Conservation (phyloP, 164 flowering plant genomes). For the Vitis vinifera region DNA sequence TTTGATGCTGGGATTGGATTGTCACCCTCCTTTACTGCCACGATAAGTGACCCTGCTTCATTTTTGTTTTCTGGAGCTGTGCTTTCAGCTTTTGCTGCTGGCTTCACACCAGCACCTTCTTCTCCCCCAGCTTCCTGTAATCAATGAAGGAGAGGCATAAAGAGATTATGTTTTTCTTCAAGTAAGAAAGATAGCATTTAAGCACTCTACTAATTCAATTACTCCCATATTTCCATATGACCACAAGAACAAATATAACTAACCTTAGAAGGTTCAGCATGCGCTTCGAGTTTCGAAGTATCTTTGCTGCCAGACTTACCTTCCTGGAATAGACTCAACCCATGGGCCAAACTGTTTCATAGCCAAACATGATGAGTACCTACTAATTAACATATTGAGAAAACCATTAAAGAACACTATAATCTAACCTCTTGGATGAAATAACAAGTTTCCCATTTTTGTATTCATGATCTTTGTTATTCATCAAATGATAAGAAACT, state of each 20-base stretch:
- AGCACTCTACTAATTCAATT: background rate
- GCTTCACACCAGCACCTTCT: conserved; percentile 29
- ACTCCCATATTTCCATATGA: background rate
- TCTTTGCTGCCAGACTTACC: conserved; percentile 45
- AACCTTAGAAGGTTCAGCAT: conserved; percentile 59
- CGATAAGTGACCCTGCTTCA: conserved; percentile 42
- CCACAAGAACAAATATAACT: conserved; percentile 3
- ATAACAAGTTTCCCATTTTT: conserved; percentile 89
- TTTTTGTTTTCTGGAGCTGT: conserved; percentile 44
- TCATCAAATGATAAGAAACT: conserved; percentile 87
- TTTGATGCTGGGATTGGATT: conserved; percentile 45
- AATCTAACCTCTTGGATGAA: conserved; percentile 68
- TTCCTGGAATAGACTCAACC: conserved; percentile 78
- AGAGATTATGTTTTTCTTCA: background rate
- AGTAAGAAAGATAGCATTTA: no score
- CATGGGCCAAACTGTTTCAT: conserved; percentile 80
- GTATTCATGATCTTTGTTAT: conserved; percentile 73
- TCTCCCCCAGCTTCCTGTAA: conserved; percentile 33
- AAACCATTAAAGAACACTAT: background rate
- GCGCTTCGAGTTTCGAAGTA: conserved; percentile 46
- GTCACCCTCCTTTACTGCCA: conserved; percentile 52
- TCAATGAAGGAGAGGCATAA: conserved; percentile 1
- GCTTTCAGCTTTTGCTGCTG: conserved; percentile 47
- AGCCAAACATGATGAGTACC: background rate
- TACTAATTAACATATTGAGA: background rate